Evolutionary conservation across 2,329 filamentous ascomycete species (phyloP).

Genomic region (Ceratocystis cubensis): DNA sequence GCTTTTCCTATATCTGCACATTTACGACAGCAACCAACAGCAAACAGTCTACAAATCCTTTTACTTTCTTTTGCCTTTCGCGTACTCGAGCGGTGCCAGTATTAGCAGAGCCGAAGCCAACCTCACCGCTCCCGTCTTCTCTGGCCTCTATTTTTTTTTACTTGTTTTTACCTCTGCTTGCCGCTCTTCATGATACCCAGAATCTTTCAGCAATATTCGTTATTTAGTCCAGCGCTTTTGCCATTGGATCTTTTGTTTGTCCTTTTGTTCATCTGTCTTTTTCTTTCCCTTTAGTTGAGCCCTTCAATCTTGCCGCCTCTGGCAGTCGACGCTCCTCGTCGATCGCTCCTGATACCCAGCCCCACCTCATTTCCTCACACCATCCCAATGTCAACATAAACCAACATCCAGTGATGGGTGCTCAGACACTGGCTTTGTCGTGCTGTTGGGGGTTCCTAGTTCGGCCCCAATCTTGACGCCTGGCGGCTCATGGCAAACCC

Average conservation of each 20-base stretch:
- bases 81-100: neutral
- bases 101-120: neutral
- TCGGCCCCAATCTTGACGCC: neutral
- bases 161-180: conserved; percentile 1
- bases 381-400: neutral
- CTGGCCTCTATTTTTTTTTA: neutral
- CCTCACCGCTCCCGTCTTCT: neutral
- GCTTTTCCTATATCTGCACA: neutral
- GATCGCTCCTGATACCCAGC: neutral
- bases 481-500: neutral
- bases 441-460: neutral
- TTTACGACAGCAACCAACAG: neutral
- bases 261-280: neutral
- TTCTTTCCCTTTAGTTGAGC: neutral
- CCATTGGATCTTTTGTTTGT: neutral
- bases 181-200: neutral
- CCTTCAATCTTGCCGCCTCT: neutral
- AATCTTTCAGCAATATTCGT: neutral
- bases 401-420: neutral
- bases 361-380: neutral
- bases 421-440: neutral
- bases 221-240: neutral
- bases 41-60: neutral
- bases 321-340: neutral
- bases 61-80: neutral